Percentiles rank a stretch among this genome's conserved stretches.
phyloP scores from a whole-genome alignment of 192 early-diverging fungal species.

The Coemansia sp. region DNA sequence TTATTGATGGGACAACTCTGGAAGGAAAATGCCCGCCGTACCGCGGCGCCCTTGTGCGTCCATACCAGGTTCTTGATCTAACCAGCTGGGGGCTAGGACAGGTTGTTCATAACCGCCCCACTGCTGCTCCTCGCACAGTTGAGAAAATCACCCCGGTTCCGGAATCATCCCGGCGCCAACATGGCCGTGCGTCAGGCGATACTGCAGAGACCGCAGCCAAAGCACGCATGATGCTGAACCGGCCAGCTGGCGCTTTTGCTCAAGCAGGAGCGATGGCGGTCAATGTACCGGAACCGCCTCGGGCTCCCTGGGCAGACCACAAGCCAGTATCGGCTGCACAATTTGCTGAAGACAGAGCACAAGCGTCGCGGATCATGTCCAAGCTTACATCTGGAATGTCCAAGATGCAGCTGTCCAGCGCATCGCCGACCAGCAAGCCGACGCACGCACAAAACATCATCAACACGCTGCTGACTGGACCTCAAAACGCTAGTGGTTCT shows the following conservation, averaged over 20 bases:
- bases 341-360: slow-evolving; percentile 13
- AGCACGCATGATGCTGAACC: slow-evolving; percentile 7
- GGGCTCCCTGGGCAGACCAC: slow-evolving; percentile 32
- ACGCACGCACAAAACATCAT: slow-evolving; percentile 42
- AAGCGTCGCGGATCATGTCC: slow-evolving; percentile 28
- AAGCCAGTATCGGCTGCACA: neutral
- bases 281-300: slow-evolving; percentile 33
- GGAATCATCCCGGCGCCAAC: slow-evolving; percentile 7
- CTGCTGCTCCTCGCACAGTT: slow-evolving; percentile 24
- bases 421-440: slow-evolving; percentile 4
- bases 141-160: slow-evolving; percentile 26
- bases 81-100: slow-evolving; percentile 50
- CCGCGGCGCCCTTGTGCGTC: slow-evolving; percentile 70
- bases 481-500: slow-evolving; percentile 8
- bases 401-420: slow-evolving; percentile 1
- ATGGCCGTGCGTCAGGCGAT: slow-evolving; percentile 5
- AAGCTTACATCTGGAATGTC: slow-evolving; percentile 23
- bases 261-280: slow-evolving; percentile 5
- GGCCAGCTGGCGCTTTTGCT: neutral
- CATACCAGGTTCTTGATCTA: slow-evolving; percentile 70
- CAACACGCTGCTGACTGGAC: slow-evolving; percentile 37
- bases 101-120: slow-evolving; percentile 13
- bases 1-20: slow-evolving; percentile 77
- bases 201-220: slow-evolving; percentile 24
- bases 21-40: slow-evolving; percentile 71